Conservation (phyloP, 441 rosid species). For the Mallotus japonicus region DNA sequence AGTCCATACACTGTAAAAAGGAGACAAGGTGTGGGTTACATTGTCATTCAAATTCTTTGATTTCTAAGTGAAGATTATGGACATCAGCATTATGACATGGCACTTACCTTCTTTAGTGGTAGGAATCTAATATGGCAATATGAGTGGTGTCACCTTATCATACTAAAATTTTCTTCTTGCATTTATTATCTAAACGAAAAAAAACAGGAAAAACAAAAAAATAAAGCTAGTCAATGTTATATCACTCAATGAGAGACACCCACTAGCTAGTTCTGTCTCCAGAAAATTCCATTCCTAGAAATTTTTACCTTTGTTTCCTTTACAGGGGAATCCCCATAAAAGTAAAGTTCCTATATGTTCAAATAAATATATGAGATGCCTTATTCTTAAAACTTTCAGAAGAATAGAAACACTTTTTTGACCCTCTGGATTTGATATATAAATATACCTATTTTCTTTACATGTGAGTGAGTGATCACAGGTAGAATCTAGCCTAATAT, state of each 20-base stretch:
- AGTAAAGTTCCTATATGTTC: not conserved
- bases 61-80: constrained; percentile 7
- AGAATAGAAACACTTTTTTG: constrained; percentile 14
- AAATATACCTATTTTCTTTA: constrained; percentile 1
- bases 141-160: constrained; percentile 13
- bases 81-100: constrained; percentile 18
- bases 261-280: constrained; percentile 1
- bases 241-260: constrained; percentile 21
- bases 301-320: constrained; percentile 6
- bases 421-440: constrained; percentile 17
- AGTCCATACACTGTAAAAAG: constrained; percentile 9
- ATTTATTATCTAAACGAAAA: not conserved
- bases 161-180: constrained; percentile 2
- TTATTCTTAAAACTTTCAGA: constrained; percentile 14
- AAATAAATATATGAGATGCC: constrained; percentile 17
- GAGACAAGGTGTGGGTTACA: constrained; percentile 13
- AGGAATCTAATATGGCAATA: constrained; percentile 26
- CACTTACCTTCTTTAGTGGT: constrained; percentile 16
- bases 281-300: constrained; percentile 14
- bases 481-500: constrained; percentile 11
- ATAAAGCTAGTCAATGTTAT: constrained; percentile 15
- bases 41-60: constrained; percentile 14
- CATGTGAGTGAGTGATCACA: not conserved
- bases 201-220: not conserved
- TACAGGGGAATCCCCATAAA: constrained; percentile 25